Percentiles rank a stretch among this genome's conserved stretches.
phyloP scores from a whole-genome alignment of 495 filamentous ascomycete species.

The Xanthoparmelia taractica region DNA sequence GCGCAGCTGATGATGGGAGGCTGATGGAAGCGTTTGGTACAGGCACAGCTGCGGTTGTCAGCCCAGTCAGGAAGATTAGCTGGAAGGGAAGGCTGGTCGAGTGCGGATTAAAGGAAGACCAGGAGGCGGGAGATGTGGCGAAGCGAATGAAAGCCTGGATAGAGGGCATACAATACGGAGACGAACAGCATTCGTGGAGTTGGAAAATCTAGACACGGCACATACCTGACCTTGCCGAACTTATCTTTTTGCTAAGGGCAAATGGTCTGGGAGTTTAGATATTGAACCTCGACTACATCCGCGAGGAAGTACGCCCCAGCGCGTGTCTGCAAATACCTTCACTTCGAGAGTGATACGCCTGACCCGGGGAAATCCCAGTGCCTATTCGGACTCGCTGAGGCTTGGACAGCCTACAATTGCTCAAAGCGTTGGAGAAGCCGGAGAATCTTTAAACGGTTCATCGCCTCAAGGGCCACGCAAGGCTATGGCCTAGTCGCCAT shows the following conservation, averaged over 20 bases:
- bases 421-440: not conserved
- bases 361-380: not conserved
- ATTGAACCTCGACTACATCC: not conserved
- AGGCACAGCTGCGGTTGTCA: conserved; percentile 70
- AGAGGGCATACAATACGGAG: conserved; percentile 87
- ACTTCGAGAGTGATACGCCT: too few species aligned
- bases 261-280: not conserved
- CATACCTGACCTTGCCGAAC: not conserved
- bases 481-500: not conserved
- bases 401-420: not conserved
- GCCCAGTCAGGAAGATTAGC: conserved; percentile 76
- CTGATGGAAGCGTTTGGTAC: conserved; percentile 88
- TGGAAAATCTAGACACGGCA: conserved; percentile 11
- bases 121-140: conserved; percentile 83
- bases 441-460: too few species aligned
- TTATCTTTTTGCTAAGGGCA: not conserved
- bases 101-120: conserved; percentile 65
- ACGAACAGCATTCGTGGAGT: conserved; percentile 83
- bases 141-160: conserved; percentile 91
- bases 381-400: not conserved
- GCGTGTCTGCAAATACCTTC: not conserved
- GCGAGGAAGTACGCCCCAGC: not conserved
- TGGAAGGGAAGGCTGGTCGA: conserved; percentile 72
- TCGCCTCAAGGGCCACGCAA: not conserved
- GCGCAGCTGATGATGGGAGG: conserved; percentile 75